Evolutionary conservation across 371 early-diverging fungal species (phyloP).

Genomic region (Mycotypha africana): DNA sequence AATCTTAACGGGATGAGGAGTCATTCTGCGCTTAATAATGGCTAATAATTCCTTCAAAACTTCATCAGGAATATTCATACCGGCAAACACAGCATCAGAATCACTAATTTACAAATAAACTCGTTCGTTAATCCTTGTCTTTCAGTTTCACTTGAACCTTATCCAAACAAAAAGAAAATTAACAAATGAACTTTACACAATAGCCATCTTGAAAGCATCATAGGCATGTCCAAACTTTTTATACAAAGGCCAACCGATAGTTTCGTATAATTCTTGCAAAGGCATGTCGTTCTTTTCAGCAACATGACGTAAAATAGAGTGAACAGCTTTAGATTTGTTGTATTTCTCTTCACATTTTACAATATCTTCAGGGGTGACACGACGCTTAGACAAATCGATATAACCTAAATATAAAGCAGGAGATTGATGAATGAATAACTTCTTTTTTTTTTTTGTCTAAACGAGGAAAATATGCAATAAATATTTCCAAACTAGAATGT

Average conservation of each 20-base stretch:
- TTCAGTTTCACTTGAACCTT: too few species aligned
- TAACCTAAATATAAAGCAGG: slow-evolving; percentile 65
- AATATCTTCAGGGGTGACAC: slow-evolving; percentile 96
- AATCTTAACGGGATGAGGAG: slow-evolving; percentile 96
- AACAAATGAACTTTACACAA: slow-evolving; percentile 60
- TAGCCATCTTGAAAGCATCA: slow-evolving; percentile 94
- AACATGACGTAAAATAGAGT: slow-evolving; percentile 83
- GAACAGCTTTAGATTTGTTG: slow-evolving; percentile 95
- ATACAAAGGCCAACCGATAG: slow-evolving; percentile 97
- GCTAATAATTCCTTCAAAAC: slow-evolving; percentile 72
- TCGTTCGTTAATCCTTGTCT: too few species aligned
- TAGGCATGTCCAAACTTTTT: slow-evolving; percentile 97
- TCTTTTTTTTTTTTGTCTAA: background rate
- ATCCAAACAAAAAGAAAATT: too few species aligned
- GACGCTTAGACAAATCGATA: slow-evolving; percentile 98
- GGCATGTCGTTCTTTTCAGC: slow-evolving; percentile 84
- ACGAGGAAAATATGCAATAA: background rate
- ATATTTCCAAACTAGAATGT: background rate
- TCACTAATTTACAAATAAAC: slow-evolving; percentile 61
- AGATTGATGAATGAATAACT: background rate
- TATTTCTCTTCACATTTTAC: slow-evolving; percentile 93
- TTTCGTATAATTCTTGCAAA: slow-evolving; percentile 84
- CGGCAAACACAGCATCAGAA: slow-evolving; percentile 84
- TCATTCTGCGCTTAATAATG: slow-evolving; percentile 88
- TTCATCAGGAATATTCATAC: slow-evolving; percentile 60